Percentiles rank a stretch among this genome's conserved stretches.
These are phyloP conservation scores for Phytophthora syringae DNA, from an alignment of 352 stramenopile species.

Conservation along the genomic window DNA sequence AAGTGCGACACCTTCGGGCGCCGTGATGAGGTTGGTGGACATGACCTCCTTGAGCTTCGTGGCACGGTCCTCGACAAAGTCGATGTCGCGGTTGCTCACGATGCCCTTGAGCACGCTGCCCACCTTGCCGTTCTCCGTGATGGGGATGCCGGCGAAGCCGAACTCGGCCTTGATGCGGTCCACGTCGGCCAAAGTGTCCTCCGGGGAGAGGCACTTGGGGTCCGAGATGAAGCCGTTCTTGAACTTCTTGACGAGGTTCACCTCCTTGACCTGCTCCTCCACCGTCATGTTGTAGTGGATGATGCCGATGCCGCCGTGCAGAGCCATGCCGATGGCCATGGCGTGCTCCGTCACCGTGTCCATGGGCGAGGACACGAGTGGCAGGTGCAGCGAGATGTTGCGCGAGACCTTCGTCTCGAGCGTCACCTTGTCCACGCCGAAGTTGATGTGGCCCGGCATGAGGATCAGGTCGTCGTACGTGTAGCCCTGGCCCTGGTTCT, in stretches of 20 bases:
- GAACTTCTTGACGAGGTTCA: slow-evolving; percentile 98
- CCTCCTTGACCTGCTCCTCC: slow-evolving; percentile 96
- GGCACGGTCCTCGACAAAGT: slow-evolving; percentile 97
- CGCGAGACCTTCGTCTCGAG: slow-evolving; percentile 94
- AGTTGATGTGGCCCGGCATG: slow-evolving; percentile 79
- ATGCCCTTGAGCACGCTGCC: slow-evolving; percentile 98
- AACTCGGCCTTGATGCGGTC: slow-evolving; percentile 95
- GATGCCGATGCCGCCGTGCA: slow-evolving; percentile 99
- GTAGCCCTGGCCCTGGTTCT: slow-evolving; percentile 87
- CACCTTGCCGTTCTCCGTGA: slow-evolving; percentile 98
- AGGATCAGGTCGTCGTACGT: slow-evolving; percentile 87
- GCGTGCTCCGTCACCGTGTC: slow-evolving; percentile 99
- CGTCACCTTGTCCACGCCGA: slow-evolving; percentile 85
- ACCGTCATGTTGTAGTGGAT: slow-evolving; percentile 99
- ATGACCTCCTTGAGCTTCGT: slow-evolving; percentile 90
- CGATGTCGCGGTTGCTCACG: slow-evolving; percentile 99
- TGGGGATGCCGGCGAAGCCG: slow-evolving; percentile 99
- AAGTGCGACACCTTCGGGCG: slow-evolving; percentile 95
- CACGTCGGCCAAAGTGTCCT: slow-evolving; percentile 96
- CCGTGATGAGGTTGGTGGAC: slow-evolving; percentile 93
- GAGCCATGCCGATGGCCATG: slow-evolving; percentile 99
- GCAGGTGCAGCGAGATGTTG: slow-evolving; percentile 96
- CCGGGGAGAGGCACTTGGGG: slow-evolving; percentile 95
- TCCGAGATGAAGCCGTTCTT: slow-evolving; percentile 99
- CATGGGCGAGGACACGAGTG: slow-evolving; percentile 99